phyloP scores from a whole-genome alignment of 768 basidiomycete genomes.

The Lactarius pseudohatsudake region DNA sequence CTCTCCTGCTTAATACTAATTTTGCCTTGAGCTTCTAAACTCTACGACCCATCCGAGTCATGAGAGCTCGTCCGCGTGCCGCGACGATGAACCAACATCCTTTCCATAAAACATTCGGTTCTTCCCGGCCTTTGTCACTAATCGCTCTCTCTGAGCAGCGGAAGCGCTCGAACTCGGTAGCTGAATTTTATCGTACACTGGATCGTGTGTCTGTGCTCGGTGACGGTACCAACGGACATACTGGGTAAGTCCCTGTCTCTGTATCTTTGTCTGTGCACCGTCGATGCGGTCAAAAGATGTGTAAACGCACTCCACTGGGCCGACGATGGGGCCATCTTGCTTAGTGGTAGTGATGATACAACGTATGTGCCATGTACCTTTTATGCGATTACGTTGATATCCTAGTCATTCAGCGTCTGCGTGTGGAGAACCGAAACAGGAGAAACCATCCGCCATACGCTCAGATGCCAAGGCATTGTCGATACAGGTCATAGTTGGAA shows the following conservation, averaged over 20 bases:
- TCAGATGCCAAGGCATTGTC: conserved; percentile 64
- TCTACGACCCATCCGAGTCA: neutral
- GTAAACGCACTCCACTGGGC: conserved; percentile 81
- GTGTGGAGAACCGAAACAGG: conserved; percentile 70
- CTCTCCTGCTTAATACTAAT: neutral
- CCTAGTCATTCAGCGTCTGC: conserved; percentile 50
- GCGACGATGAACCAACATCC: neutral
- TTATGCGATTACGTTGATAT: neutral
- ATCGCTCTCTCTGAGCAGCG: conserved; percentile 15
- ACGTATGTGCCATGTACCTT: conserved; percentile 43
- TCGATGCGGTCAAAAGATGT: conserved; percentile 45
- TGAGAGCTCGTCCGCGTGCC: neutral
- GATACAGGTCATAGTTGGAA: conserved; percentile 79
- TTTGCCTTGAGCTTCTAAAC: neutral
- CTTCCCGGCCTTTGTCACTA: conserved; percentile 5
- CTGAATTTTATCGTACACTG: conserved; percentile 34
- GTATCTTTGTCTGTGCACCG: neutral
- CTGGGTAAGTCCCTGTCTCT: conserved; percentile 47
- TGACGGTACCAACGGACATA: conserved; percentile 55
- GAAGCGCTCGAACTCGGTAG: conserved; percentile 26
- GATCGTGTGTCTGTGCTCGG: conserved; percentile 80
- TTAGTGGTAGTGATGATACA: conserved; percentile 74
- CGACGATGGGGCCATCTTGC: conserved; percentile 57
- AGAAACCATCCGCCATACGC: conserved; percentile 53
- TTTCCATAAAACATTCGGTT: neutral